Evolutionary conservation across 768 basidiomycete genomes (phyloP).

Genomic region (Mycena metata): DNA sequence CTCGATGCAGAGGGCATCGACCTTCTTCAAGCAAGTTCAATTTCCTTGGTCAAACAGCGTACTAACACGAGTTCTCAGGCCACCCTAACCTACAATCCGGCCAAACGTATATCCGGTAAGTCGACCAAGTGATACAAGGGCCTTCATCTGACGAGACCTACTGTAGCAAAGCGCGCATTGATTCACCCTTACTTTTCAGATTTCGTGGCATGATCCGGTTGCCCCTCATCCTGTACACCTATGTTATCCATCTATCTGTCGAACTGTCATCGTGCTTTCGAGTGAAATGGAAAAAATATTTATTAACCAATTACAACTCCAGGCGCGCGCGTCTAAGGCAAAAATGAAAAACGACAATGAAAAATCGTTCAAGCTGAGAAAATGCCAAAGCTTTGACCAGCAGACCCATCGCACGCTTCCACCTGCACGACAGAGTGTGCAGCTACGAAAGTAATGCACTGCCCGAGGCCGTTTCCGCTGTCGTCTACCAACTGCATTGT

Average conservation of each 20-base stretch:
- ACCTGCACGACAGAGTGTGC: conserved; percentile 31
- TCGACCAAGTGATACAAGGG: background rate
- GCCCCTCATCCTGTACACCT: conserved; percentile 5
- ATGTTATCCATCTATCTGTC: conserved; percentile 30
- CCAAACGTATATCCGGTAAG: conserved; percentile 92
- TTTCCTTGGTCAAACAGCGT: background rate
- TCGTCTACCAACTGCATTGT: conserved; percentile 28
- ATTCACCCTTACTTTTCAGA: conserved; percentile 64
- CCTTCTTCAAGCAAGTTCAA: conserved; percentile 71
- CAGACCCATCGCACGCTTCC: conserved; percentile 19
- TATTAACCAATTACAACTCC: too few relatives aligned
- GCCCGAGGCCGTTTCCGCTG: conserved; percentile 19
- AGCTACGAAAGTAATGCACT: conserved; percentile 34
- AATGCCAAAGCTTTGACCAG: conserved; percentile 23
- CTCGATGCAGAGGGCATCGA: conserved; percentile 87
- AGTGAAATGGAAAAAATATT: background rate
- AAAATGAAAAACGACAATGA: too few relatives aligned
- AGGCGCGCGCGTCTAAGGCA: too few relatives aligned
- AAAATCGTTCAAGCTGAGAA: conserved; percentile 8
- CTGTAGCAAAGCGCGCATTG: conserved; percentile 69
- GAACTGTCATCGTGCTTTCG: background rate
- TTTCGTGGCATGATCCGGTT: conserved; percentile 47
- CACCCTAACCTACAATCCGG: conserved; percentile 88
- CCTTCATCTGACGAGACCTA: conserved; percentile 62
- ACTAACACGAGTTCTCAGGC: conserved; percentile 53